phyloP scores from a whole-genome alignment of 331 rosid genomes.

The Stylosanthes scabra region DNA sequence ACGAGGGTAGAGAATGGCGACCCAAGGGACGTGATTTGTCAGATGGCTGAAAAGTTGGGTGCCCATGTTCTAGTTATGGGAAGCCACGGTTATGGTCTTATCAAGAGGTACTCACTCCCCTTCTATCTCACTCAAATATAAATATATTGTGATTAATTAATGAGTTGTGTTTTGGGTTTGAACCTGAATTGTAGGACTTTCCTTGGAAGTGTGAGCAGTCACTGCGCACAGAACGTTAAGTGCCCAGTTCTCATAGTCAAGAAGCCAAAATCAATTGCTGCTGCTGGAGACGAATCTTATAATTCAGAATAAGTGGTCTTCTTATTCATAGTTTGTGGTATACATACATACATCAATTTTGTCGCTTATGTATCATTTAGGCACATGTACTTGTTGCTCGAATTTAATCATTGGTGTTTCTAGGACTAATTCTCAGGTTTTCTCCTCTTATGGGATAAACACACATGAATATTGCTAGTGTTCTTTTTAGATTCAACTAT shows the following conservation, averaged over 20 bases:
- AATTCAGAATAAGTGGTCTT: background rate
- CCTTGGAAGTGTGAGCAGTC: slow-evolving; percentile 83
- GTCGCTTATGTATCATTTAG: background rate
- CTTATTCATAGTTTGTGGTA: background rate
- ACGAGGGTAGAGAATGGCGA: slow-evolving; percentile 65
- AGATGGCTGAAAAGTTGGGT: slow-evolving; percentile 54
- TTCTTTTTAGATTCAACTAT: too few relatives aligned
- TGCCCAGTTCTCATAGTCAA: slow-evolving; percentile 80
- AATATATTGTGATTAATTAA: background rate
- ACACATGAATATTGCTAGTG: background rate
- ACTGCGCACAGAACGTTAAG: slow-evolving; percentile 70
- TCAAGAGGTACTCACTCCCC: slow-evolving; percentile 53
- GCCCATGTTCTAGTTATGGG: slow-evolving; percentile 71
- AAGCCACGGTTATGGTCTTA: slow-evolving; percentile 64
- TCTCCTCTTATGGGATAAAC: background rate
- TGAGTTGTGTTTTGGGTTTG: background rate
- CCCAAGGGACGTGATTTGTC: slow-evolving; percentile 76
- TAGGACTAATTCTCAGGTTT: background rate
- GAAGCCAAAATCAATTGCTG: slow-evolving; percentile 53
- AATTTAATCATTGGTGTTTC: background rate
- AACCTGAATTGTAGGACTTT: slow-evolving; percentile 61
- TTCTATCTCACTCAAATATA: background rate
- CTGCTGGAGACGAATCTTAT: background rate
- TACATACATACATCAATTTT: background rate
- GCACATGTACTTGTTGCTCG: background rate